Conservation (phyloP, 805 yeast genomes). For the Hagleromyces aurorensis region DNA sequence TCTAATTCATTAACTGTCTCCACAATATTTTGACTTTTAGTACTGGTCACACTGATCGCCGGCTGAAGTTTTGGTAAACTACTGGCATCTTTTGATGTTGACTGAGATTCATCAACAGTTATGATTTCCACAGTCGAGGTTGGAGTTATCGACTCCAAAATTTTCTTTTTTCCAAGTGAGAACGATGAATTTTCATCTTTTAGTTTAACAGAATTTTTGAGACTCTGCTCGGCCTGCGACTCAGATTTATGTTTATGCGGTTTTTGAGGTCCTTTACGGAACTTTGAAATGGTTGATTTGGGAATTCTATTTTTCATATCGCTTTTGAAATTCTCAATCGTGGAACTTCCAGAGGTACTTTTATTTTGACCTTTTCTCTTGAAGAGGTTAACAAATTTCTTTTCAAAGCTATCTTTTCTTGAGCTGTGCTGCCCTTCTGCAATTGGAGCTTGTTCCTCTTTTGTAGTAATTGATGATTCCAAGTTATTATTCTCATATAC, state of each 20-base stretch:
- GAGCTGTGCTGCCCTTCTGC: no score
- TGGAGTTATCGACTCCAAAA: no score
- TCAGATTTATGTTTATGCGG: no score
- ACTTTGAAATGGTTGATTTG: slow-evolving; percentile 9
- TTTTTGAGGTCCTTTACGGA: slow-evolving; percentile 7
- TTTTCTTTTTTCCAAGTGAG: no score
- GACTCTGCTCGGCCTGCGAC: no score
- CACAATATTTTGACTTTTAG: slow-evolving; percentile 9
- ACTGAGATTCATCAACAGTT: not conserved
- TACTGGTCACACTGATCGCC: slow-evolving; percentile 13
- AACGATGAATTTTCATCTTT: no score
- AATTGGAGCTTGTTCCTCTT: no score
- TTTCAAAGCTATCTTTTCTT: slow-evolving; percentile 18
- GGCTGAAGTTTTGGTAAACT: slow-evolving; percentile 10
- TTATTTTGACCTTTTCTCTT: slow-evolving; percentile 10
- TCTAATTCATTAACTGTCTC: slow-evolving; percentile 17
- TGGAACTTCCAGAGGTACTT: slow-evolving; percentile 1
- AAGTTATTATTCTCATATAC: no score
- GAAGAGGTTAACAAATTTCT: slow-evolving; percentile 21
- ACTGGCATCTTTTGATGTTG: not conserved
- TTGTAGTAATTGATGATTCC: no score
- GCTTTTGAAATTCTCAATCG: slow-evolving; percentile 1
- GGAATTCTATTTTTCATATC: slow-evolving; percentile 9
- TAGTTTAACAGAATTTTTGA: no score
- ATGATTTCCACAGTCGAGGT: not conserved